Conservation (phyloP, 2,329 filamentous ascomycete species). For the Colletotrichum sp. region DNA sequence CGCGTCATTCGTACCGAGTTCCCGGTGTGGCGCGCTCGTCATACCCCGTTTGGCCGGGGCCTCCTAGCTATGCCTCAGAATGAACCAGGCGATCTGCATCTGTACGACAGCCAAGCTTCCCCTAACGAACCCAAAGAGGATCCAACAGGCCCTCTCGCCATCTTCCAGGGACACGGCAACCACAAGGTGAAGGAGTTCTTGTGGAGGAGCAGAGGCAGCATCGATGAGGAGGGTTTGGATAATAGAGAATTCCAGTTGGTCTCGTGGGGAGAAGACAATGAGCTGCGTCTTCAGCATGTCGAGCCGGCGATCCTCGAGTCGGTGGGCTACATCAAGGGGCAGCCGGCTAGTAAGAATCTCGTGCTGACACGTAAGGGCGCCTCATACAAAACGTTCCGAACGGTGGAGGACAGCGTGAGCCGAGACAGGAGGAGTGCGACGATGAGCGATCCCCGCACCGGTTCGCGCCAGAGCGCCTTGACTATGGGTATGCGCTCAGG, state of each 20-base stretch:
- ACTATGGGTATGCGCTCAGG: conserved; percentile 50
- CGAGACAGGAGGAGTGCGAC: conserved; percentile 64
- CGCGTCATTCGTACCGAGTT: conserved; percentile 82
- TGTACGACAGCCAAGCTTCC: conserved; percentile 73
- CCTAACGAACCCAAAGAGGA: conserved; percentile 49
- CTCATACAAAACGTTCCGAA: conserved; percentile 82
- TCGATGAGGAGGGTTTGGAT: conserved; percentile 73
- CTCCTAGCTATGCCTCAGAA: conserved; percentile 91
- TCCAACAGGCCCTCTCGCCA: conserved; percentile 53
- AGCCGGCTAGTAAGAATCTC: conserved; percentile 66
- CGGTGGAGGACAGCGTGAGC: conserved; percentile 65
- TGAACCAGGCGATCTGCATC: conserved; percentile 81
- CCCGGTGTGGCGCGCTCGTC: conserved; percentile 88
- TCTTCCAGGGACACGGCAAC: conserved; percentile 66
- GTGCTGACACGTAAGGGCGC: conserved; percentile 84
- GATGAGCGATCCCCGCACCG: conserved; percentile 63
- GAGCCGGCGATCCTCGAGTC: conserved; percentile 67
- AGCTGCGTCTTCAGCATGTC: conserved; percentile 79
- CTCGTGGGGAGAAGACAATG: conserved; percentile 88
- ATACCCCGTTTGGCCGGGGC: conserved; percentile 88
- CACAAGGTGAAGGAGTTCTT: conserved; percentile 88
- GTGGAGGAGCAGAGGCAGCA: conserved; percentile 78
- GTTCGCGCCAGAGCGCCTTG: conserved; percentile 46
- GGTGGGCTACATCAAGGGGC: conserved; percentile 77
- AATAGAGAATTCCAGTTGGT: conserved; percentile 91